Base-by-base conservation (phyloP, 163 green algal species). In the Coccomyxa subellipsoidea region DNA sequence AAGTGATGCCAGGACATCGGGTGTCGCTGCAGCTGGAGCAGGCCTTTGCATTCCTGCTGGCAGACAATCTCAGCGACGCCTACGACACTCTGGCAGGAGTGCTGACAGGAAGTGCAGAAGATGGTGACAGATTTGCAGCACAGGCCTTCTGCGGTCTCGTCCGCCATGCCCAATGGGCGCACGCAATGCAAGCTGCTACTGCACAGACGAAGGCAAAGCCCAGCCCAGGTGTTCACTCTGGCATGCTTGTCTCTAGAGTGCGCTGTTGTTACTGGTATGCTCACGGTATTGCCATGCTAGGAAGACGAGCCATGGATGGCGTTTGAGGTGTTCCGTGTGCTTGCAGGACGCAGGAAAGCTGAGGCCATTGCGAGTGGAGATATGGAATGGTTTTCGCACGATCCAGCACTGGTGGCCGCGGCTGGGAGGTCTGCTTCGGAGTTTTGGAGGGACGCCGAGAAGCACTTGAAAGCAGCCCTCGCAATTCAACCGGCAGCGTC, bases 11-110 rank as follows among this genome's bases (percentile, higher is more conserved):
- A 25, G 37, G 37, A n/a, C 4, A 59, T 8, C n/a, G n/a, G 34
- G 71, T 25, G 71, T n/a, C 34, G 32, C 32, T 38, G 25, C 36
- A 54, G 73, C 23, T 79, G 73, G 73, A 79, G 73, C 73, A 54
- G 36, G 73, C 37, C 7, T 66, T 6, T 37, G 37, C 38, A 18
- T 35, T 79, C 31, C 9, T 79, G 32, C 70, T 47, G 70, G 31
- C 70, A 8, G 70, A 31, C 32, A 39, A 40, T 32, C 31, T 77
- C 27, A 27, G 32, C 10, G 32, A 77, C 4, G 70, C 70, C 12
- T 77, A 31, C 21, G 70, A 77, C 70, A 40, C 66, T 2, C 29
- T 34, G n/a, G 66, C 66, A 36, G 66, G 15, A 34, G 27, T 73
- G 10, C 27, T 73, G 29, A 32, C 66, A 34, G 66, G 66, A 73